Percentiles rank a stretch among this genome's conserved stretches.
These are phyloP conservation scores for Boletellus sp. DNA, from an alignment of 768 basidiomycete genomes.

Conservation along the genomic window DNA sequence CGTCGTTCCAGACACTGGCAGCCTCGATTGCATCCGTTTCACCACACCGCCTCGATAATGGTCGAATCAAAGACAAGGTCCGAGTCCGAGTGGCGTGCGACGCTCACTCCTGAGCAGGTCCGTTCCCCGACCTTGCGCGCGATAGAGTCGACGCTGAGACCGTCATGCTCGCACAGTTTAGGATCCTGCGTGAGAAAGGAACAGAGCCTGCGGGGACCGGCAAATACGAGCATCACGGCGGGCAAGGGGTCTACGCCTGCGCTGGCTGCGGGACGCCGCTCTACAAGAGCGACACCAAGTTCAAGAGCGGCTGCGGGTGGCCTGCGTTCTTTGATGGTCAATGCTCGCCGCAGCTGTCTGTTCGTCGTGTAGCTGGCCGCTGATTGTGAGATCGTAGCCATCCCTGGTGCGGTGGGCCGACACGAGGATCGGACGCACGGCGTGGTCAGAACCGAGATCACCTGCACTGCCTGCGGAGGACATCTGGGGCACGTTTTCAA, in stretches of 20 bases:
- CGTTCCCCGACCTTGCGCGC: constrained; percentile 11
- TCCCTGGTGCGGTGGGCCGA: constrained; percentile 82
- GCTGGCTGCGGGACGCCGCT: constrained; percentile 78
- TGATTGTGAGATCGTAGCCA: constrained; percentile 45
- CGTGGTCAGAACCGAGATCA: constrained; percentile 79
- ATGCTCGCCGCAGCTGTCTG: constrained; percentile 6
- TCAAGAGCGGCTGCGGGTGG: constrained; percentile 93
- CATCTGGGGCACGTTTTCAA: constrained; percentile 96
- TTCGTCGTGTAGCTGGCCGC: neutral
- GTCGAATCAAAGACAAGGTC: constrained; percentile 40
- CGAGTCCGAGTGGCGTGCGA: constrained; percentile 80
- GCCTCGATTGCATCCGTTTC: constrained; percentile 1
- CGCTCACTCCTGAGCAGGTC: constrained; percentile 81
- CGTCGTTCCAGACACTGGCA: neutral
- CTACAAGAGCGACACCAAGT: constrained; percentile 88
- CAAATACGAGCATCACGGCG: constrained; percentile 69
- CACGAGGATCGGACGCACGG: constrained; percentile 70
- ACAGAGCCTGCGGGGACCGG: constrained; percentile 79
- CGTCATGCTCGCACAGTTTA: constrained; percentile 55
- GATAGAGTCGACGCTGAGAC: neutral
- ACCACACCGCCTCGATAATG: constrained; percentile 13
- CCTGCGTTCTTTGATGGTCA: constrained; percentile 96
- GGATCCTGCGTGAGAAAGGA: constrained; percentile 80
- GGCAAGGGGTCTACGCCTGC: constrained; percentile 70
- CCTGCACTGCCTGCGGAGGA: constrained; percentile 85